Conservation (phyloP, 2,329 filamentous ascomycete species). For the Talaromyces sp. region DNA sequence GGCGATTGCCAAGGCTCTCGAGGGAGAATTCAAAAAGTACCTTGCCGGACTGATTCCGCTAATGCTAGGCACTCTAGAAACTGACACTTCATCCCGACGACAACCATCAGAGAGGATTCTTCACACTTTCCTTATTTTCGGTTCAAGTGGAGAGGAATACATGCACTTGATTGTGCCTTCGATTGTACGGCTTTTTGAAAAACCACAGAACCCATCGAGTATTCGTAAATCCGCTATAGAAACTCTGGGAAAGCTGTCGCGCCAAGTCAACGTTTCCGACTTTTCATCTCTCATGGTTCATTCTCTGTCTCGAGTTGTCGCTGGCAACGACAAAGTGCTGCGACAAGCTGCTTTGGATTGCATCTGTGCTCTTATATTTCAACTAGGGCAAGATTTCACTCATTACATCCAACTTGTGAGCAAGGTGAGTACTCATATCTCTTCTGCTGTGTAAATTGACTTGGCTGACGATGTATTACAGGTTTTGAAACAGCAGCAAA, state of each 20-base stretch:
- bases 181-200: conserved; percentile 91
- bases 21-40: conserved; percentile 97
- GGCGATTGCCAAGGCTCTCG: conserved; percentile 85
- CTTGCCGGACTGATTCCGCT: conserved; percentile 81
- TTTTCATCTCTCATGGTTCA: conserved; percentile 96
- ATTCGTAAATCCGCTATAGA: conserved; percentile 89
- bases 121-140: conserved; percentile 93
- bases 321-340: conserved; percentile 65
- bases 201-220: conserved; percentile 70
- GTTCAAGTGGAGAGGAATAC: conserved; percentile 92
- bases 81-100: conserved; percentile 71
- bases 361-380: conserved; percentile 89
- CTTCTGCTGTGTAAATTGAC: neutral
- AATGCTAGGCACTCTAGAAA: conserved; percentile 91
- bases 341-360: conserved; percentile 86
- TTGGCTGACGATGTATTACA: conserved; percentile 11
- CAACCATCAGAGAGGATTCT: conserved; percentile 83
- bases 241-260: conserved; percentile 86
- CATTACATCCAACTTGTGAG: conserved; percentile 93
- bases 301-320: conserved; percentile 77
- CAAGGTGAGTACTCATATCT: conserved; percentile 52
- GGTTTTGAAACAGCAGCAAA: conserved; percentile 68
- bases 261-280: conserved; percentile 95
- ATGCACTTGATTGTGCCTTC: conserved; percentile 98
- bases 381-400: conserved; percentile 89